A percentile compares a stretch with the other conserved stretches of the same genome.
phyloP scores from a whole-genome alignment of 164 flowering plant genomes.

The Vitis labrusca region DNA sequence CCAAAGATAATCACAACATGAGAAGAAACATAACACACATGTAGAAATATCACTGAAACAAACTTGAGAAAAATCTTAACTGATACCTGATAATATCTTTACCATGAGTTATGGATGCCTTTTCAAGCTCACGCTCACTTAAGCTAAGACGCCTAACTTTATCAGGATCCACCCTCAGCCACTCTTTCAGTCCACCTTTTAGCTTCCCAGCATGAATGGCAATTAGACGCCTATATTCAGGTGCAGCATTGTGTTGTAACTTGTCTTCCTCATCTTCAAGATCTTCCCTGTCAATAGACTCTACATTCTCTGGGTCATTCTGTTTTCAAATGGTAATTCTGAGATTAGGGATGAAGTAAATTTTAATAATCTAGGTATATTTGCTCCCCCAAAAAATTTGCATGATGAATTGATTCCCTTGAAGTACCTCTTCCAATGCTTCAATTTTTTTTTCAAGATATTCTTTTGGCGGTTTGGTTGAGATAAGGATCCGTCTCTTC shows the following conservation, averaged over 20 bases:
- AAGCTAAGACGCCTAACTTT: constrained; percentile 18
- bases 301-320: constrained; percentile 18
- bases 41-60: neutral
- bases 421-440: constrained; percentile 27
- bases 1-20: too few species aligned
- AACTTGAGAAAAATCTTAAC: neutral
- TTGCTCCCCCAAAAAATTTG: neutral
- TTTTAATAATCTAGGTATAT: too few species aligned
- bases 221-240: constrained; percentile 29
- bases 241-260: constrained; percentile 20
- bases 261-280: constrained; percentile 18
- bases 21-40: too few species aligned
- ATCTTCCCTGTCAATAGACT: constrained; percentile 30
- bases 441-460: constrained; percentile 28
- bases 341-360: neutral
- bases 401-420: neutral
- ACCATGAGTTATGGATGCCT: constrained; percentile 31
- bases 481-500: constrained; percentile 31
- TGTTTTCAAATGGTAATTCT: constrained; percentile 6
- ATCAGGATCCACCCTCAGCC: constrained; percentile 24
- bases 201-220: constrained; percentile 18
- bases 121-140: constrained; percentile 42
- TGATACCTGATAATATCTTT: constrained; percentile 35
- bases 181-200: constrained; percentile 30
- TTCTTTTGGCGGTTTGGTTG: constrained; percentile 51